Base-by-base conservation (phyloP, 192 early-diverging fungal genomes). In the Coemansia sp. region DNA sequence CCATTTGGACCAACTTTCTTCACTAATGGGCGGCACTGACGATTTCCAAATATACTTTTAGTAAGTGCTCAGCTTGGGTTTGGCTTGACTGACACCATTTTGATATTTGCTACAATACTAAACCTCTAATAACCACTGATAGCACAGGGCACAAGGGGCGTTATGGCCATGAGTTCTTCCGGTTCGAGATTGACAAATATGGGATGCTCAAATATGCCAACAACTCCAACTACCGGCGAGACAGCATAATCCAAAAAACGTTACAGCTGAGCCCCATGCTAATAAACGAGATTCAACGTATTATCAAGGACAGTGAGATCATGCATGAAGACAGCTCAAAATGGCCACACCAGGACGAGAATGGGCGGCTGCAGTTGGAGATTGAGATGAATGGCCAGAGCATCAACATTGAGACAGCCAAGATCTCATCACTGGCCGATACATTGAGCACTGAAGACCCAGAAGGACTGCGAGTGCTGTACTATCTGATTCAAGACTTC, bases 81-180 rank as follows among this genome's bases (percentile, higher is more conserved):
- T 9, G 8, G 32, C 24, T n/a, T 13, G 4, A 8, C 53, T 5
- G 16, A 22, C 51, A 13, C 24, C 12, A 14, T 53, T 20, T 23
- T 7, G 13, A 4, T 19, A 23, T 7, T 13, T 26, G 22, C 24
- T 8, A 20, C 9, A 29, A 20, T 18, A 38, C 54, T 68, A n/a
- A 35, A 16, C 22, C 8, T 47, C 91, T 90, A 19, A 22, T 24
- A 52, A 52, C 50, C 1, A 19, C 50, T 11, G 22, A 38, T 57
- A 57, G 56, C 64, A 87, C 91, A 16, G 96, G 97, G 7, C 94
- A 98, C 70, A 87, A 86, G 61, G 97, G 97, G 32, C 86, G 93
- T 62, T 97, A 94, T 82, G 97, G 97, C 27, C 95, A 99, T 82
- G 97, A 99, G 87, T 99, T 98, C 76, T 86, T 99, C 37, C 94